A percentile compares a stretch with the other conserved stretches of the same genome.
These are phyloP conservation scores for Neocucurbitaria cava DNA, from an alignment of 2,329 filamentous ascomycete species.

Conservation along the genomic window DNA sequence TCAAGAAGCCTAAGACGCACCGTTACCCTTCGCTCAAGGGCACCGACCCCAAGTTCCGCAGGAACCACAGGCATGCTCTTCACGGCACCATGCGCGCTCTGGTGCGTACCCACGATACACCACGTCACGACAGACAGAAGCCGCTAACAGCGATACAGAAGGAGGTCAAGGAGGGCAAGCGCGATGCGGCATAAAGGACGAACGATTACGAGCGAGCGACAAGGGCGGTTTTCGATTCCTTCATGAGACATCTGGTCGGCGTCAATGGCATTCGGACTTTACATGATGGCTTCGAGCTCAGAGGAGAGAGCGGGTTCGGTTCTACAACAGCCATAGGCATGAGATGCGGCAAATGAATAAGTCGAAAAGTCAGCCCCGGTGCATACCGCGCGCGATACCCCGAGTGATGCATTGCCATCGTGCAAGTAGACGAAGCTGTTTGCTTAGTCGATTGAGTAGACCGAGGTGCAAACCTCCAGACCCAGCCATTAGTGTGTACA, in stretches of 20 bases:
- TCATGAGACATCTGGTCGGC: constrained; percentile 51
- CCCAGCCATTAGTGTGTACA: constrained; percentile 75
- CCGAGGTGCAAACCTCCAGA: constrained; percentile 24
- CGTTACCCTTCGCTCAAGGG: constrained; percentile 99
- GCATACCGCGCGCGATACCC: constrained; percentile 24
- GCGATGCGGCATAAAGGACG: constrained; percentile 75
- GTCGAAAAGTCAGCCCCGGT: constrained; percentile 42
- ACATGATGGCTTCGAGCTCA: constrained; percentile 46
- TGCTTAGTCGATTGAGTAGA: constrained; percentile 17
- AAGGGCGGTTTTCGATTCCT: constrained; percentile 47
- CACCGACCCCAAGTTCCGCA: constrained; percentile 99
- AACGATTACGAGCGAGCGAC: constrained; percentile 40
- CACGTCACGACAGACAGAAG: not conserved
- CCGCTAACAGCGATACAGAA: constrained; percentile 68
- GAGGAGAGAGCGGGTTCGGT: constrained; percentile 40
- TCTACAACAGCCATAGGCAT: constrained; percentile 44
- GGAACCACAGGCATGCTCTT: constrained; percentile 99
- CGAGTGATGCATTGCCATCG: constrained; percentile 30
- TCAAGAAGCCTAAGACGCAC: constrained; percentile 99
- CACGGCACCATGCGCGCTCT: constrained; percentile 98
- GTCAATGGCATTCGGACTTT: constrained; percentile 52
- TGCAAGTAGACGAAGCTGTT: not conserved
- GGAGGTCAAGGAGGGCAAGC: constrained; percentile 96
- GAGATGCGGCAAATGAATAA: constrained; percentile 48
- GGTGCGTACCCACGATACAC: constrained; percentile 65